Evolutionary conservation across 2,329 filamentous ascomycete species (phyloP).

Genomic region (Epichloe uncinata): DNA sequence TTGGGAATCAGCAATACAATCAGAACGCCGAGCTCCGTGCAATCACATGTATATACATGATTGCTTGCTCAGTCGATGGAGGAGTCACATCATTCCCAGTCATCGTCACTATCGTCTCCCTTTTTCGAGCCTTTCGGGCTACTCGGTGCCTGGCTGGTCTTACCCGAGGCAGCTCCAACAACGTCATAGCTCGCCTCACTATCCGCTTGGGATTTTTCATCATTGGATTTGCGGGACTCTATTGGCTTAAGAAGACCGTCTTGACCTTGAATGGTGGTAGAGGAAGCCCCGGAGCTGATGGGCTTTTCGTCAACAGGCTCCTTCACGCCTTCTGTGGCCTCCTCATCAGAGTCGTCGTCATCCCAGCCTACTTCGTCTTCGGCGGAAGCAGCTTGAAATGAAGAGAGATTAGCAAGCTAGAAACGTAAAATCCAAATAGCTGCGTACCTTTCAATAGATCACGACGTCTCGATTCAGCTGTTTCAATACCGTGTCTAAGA

Average conservation of each 20-base stretch:
- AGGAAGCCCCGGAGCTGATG: constrained; percentile 39
- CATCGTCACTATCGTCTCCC: constrained; percentile 26
- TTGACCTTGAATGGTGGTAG: constrained; percentile 46
- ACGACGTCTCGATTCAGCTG: constrained; percentile 74
- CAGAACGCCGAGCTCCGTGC: constrained; percentile 18
- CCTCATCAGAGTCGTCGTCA: constrained; percentile 51
- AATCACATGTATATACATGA: neutral
- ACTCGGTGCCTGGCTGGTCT: constrained; percentile 62
- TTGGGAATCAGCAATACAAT: constrained; percentile 12
- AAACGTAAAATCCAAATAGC: neutral
- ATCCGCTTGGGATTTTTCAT: constrained; percentile 80
- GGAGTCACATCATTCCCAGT: constrained; percentile 8
- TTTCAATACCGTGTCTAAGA: constrained; percentile 81
- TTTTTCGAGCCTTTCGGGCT: constrained; percentile 46
- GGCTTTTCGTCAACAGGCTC: constrained; percentile 20
- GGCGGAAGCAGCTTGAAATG: constrained; percentile 45
- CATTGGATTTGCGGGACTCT: constrained; percentile 63
- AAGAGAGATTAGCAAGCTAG: constrained; percentile 6
- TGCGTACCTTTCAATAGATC: constrained; percentile 78
- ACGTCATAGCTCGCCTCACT: constrained; percentile 96
- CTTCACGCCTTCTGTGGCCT: constrained; percentile 15
- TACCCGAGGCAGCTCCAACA: constrained; percentile 64
- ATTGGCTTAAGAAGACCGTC: constrained; percentile 42
- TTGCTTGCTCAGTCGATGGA: neutral
- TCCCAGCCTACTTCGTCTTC: constrained; percentile 61